phyloP scores from a whole-genome alignment of 768 basidiomycete species.

The Xerocomellus amylosporus region DNA sequence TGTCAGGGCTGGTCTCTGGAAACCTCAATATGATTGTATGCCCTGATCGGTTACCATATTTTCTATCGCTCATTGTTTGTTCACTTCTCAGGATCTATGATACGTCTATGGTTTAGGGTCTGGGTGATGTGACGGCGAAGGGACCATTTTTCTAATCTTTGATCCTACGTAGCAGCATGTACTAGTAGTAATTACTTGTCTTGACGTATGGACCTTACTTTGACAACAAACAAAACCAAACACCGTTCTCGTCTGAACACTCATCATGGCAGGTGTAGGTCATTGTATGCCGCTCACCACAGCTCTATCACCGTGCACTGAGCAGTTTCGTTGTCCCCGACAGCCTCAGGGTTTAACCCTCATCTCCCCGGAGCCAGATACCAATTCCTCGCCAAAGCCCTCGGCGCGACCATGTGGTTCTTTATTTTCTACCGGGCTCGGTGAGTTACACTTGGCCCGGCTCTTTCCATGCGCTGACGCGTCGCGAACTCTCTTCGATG shows the following conservation, averaged over 20 bases:
- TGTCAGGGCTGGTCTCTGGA: conserved; percentile 68
- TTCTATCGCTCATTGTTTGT: neutral
- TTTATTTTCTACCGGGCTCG: conserved; percentile 95
- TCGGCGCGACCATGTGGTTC: conserved; percentile 98
- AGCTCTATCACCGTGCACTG: neutral
- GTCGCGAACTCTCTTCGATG: neutral
- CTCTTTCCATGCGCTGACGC: neutral
- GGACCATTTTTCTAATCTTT: neutral
- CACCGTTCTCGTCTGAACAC: conserved; percentile 19
- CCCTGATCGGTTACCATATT: neutral
- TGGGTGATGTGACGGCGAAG: neutral
- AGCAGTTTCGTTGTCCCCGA: conserved; percentile 2
- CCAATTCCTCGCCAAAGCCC: conserved; percentile 74
- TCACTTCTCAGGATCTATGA: conserved; percentile 9
- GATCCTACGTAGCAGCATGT: neutral
- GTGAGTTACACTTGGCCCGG: conserved; percentile 46
- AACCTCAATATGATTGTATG: conserved; percentile 76
- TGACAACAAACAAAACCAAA: conserved; percentile 27
- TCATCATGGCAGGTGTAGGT: conserved; percentile 34
- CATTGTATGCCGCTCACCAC: conserved; percentile 23
- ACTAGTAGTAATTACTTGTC: too few species aligned
- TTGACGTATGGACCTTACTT: too few species aligned
- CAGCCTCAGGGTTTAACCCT: conserved; percentile 81
- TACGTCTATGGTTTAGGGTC: neutral
- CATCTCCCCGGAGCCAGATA: conserved; percentile 79